Percentiles rank a stretch among this genome's conserved stretches.
Conservation (phyloP, 1,139 yeast species). For the Magnusiomyces tetraspermus region DNA sequence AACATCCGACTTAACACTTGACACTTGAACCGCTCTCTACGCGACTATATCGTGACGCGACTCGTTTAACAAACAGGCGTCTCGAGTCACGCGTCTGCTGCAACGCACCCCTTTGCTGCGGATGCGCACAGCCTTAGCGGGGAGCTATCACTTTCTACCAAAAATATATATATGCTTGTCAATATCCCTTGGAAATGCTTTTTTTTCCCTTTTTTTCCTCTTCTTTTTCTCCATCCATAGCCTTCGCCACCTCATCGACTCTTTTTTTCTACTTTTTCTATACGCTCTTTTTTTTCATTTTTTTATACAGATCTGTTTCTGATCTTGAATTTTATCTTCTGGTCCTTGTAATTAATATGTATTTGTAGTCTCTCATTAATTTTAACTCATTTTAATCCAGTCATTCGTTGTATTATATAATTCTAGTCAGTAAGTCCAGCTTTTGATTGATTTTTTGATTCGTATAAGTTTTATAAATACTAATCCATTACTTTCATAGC, state of each 20-base stretch:
- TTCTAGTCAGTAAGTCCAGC: too few species aligned
- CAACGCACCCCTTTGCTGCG: not conserved
- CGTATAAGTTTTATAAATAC: too few species aligned
- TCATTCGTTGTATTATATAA: too few species aligned
- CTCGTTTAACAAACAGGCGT: not conserved
- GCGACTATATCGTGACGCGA: too few species aligned
- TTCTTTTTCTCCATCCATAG: not conserved
- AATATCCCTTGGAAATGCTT: too few species aligned
- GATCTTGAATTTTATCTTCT: not conserved
- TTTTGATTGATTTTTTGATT: too few species aligned
- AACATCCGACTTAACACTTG: too few species aligned
- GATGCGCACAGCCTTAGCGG: not conserved
- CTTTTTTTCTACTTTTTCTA: not conserved
- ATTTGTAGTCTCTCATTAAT: not conserved
- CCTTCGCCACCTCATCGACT: not conserved
- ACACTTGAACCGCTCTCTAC: too few species aligned
- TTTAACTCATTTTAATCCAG: constrained; percentile 1
- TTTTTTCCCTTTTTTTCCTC: not conserved
- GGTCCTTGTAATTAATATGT: not conserved
- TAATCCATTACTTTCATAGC: too few species aligned
- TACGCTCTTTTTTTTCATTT: not conserved
- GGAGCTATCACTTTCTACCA: not conserved
- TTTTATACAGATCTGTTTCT: constrained; percentile 1
- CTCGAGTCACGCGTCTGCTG: not conserved
- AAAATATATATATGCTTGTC: too few species aligned